A percentile compares a stretch with the other conserved stretches of the same genome.
phyloP scores from a whole-genome alignment of 2,329 filamentous ascomycete genomes.

The Aspergillus floridensis region DNA sequence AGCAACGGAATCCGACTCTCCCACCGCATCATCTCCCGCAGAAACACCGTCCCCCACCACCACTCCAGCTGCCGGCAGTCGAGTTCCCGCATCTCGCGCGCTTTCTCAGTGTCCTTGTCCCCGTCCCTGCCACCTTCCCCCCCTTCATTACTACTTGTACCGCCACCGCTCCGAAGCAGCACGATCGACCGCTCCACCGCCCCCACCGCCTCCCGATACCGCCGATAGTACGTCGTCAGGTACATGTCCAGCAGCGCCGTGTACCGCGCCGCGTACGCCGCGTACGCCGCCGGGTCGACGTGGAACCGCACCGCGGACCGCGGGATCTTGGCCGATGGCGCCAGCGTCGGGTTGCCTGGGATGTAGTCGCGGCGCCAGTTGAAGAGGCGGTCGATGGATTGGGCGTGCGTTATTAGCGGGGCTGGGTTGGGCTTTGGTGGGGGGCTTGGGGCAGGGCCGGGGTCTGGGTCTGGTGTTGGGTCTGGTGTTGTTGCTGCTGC shows the following conservation, averaged over 20 bases:
- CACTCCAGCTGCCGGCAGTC: not conserved
- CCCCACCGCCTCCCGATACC: not conserved
- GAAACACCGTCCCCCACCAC: not conserved
- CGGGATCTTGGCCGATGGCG: constrained; percentile 27
- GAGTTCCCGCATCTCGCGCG: not conserved
- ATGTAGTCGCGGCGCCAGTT: constrained; percentile 21
- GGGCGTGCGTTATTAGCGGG: constrained; percentile 12
- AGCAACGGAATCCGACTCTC: not conserved
- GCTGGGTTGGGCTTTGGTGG: too few species aligned
- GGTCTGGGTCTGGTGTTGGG: too few species aligned
- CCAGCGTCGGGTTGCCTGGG: constrained; percentile 17
- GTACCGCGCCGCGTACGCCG: constrained; percentile 10
- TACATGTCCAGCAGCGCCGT: constrained; percentile 2
- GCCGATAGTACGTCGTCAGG: constrained; percentile 2
- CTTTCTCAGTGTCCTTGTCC: not conserved
- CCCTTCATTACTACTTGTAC: too few species aligned
- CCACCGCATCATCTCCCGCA: not conserved
- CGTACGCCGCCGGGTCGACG: constrained; percentile 23
- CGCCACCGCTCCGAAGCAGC: too few species aligned
- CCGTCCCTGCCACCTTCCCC: too few species aligned
- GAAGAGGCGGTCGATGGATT: constrained; percentile 27
- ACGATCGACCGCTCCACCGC: not conserved
- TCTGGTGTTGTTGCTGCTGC: too few species aligned
- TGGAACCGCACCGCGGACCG: constrained; percentile 21
- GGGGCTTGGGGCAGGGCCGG: too few species aligned